Evolutionary conservation across 2,329 filamentous ascomycete genomes (phyloP), one percentile per base, ranked within the genome.

Genomic region (Drechmeria coniospora): DNA sequence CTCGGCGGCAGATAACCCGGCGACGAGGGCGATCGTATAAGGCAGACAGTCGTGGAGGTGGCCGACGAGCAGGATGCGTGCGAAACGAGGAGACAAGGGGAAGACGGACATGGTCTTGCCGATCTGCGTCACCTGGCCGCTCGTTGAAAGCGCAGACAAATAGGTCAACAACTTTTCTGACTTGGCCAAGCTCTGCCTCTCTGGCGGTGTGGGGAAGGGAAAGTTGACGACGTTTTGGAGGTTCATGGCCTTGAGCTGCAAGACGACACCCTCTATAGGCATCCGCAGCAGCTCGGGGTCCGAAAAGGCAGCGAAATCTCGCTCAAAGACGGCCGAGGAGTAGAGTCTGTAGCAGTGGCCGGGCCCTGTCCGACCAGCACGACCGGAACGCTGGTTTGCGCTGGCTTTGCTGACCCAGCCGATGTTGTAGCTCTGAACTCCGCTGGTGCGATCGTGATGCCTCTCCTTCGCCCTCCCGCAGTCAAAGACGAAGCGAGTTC

Each of bases 381-480:
- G 82, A 56, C 90, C 90, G 33, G 83, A 74, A 49, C 90, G 71
- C 53, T 98, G 90, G 38, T 76, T 80, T 6, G 90, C 87, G 49
- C 83, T 92, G 16, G 90, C 90, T 57, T 98, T 95, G 58, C 86
- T 94, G 48, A 95, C 92, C 83, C 87, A 98, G 22, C 79, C 79
- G 29, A 98, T 72, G 42, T 93, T 80, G 47, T 93, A 98, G 45
- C 79, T 93, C 49, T 98, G 90, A 1, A 98, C 87, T 4, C 87
- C 87, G 7, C 80, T 94, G 8, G 71, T 59, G n/a, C 72, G 66
- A 47, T 95, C 81, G 44, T 90, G 95, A 32, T 77, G 79, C 36
- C 87, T 78, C 50, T 94, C 86, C 51, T 98, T 98, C 20, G 81
- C 79, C 27, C 92, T 68, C 19, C 90, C 90, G 38, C 81, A 86